Evolutionary conservation across 306 rosid species (phyloP).

Genomic region (Lathyrus tuberosus): DNA sequence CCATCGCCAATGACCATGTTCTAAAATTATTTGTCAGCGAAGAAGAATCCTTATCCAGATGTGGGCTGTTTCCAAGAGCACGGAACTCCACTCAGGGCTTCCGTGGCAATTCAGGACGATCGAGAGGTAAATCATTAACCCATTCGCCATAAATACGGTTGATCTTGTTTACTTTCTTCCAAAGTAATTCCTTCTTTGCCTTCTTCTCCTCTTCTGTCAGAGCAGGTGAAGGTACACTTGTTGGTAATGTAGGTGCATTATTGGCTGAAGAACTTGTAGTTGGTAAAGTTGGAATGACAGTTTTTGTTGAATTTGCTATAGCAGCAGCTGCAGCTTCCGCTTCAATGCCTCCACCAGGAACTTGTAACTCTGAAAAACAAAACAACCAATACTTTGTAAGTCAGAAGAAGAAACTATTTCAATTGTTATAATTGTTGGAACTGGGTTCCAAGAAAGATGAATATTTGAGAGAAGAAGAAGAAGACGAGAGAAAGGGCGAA

Average conservation of each 20-base stretch:
- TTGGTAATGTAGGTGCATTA: constrained; percentile 45
- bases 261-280: constrained; percentile 10
- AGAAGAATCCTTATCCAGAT: too few relatives aligned
- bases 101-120: constrained; percentile 44
- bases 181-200: constrained; percentile 55
- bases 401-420: constrained; percentile 20
- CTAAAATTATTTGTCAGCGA: too few relatives aligned
- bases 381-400: constrained; percentile 19
- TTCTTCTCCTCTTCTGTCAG: constrained; percentile 51
- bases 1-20: too few relatives aligned
- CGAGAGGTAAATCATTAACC: constrained; percentile 79
- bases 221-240: constrained; percentile 27
- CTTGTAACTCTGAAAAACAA: constrained; percentile 67
- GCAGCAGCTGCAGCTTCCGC: constrained; percentile 34
- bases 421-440: neutral
- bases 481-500: too few relatives aligned
- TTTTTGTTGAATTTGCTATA: too few relatives aligned
- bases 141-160: constrained; percentile 88
- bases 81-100: constrained; percentile 47
- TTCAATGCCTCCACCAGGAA: constrained; percentile 53
- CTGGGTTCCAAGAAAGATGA: too few relatives aligned
- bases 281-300: too few relatives aligned
- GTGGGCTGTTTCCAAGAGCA: too few relatives aligned
- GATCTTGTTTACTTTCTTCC: constrained; percentile 74
- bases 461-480: too few relatives aligned